Conservation (phyloP, 78 protist species). For the Pelomyxa schiedti region DNA sequence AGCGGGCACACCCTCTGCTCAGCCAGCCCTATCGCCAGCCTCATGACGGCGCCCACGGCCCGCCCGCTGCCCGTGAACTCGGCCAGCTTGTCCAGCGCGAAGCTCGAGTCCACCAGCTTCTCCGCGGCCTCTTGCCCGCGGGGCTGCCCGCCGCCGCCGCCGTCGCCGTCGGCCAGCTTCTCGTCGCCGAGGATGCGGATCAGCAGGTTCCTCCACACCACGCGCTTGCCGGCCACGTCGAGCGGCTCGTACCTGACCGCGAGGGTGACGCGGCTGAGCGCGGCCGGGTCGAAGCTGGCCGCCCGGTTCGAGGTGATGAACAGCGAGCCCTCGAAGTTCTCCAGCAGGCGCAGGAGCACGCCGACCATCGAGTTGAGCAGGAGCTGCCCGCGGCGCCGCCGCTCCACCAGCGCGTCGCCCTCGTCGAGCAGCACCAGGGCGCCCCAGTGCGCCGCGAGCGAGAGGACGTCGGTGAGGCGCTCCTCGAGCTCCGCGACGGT, state of each 20-base stretch:
- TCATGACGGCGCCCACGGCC: not conserved
- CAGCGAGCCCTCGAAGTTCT: constrained; percentile 16
- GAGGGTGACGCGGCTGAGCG: constrained; percentile 25
- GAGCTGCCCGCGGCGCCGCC: constrained; percentile 10
- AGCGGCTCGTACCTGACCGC: constrained; percentile 26
- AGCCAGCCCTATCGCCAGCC: not conserved
- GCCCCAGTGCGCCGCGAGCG: constrained; percentile 23
- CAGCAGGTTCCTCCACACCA: not conserved
- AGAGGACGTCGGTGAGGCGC: constrained; percentile 8
- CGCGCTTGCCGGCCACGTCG: not conserved
- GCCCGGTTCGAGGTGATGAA: constrained; percentile 44
- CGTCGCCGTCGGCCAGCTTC: too few relatives aligned
- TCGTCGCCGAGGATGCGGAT: not conserved
- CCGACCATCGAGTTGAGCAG: constrained; percentile 15
- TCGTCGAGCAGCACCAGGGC: constrained; percentile 39
- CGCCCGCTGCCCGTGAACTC: not conserved
- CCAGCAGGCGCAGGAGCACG: constrained; percentile 25
- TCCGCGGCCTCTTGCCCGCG: not conserved
- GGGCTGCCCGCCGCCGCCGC: not conserved
- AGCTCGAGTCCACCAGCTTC: not conserved
- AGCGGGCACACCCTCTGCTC: not conserved
- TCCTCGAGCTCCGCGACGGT: constrained; percentile 13
- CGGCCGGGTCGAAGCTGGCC: constrained; percentile 25
- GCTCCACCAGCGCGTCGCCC: constrained; percentile 35
- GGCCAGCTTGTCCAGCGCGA: not conserved